Base-by-base conservation (phyloP, 352 stramenopile species). In the Phytophthora sansomeana region DNA sequence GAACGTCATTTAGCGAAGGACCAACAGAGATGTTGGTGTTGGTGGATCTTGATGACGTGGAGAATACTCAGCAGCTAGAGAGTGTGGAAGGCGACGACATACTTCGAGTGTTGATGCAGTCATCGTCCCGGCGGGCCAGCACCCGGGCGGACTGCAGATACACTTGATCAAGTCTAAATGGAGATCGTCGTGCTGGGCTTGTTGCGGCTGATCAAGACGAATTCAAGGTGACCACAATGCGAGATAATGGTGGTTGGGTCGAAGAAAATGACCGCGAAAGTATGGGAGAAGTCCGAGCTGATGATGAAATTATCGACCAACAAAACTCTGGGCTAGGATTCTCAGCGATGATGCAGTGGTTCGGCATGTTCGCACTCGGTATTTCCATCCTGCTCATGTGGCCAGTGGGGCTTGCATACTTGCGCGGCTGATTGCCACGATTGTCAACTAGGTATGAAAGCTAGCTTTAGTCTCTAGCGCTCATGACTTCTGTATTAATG, bases 351-450 rank as follows among this genome's bases (percentile, higher is more conserved):
- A 4, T 54, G 28, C 57, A 56, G 9, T 62, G 49, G 49, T 5
- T 63, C 21, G 57, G 42, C 5, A 54, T 39, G 28, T 46, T 67
- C 11, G 4, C 63, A 5, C 7, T 72, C 9, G 63, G 56, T 5
- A 50, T 67, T 48, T 72, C 63, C 6, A 72, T 72, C 19, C 24
- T 67, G 38, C 41, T 67, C 7, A 72, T 56, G 9, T 71, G 56
- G 62, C 62, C 63, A 16, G 36, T 71, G 26, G 48, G 13, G 4
- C 6, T 71, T n/a, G 41, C 55, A 21, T 71, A 61, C 35, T 41
- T 71, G 14, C 36, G 30, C 5, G 47, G 19, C 4, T 70, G 42
- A 55, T 28, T 33, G 8, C 44, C 2, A 9, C 33, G 7, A 60
- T 39, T 33, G 6, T 33, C 38, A 32, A 46, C 11, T n/a, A n/a